Percentiles rank a stretch among this genome's conserved stretches.
Evolutionary conservation across 805 yeast species (phyloP).

Genomic region (Saccharomycopsis oosterbeekiorum): DNA sequence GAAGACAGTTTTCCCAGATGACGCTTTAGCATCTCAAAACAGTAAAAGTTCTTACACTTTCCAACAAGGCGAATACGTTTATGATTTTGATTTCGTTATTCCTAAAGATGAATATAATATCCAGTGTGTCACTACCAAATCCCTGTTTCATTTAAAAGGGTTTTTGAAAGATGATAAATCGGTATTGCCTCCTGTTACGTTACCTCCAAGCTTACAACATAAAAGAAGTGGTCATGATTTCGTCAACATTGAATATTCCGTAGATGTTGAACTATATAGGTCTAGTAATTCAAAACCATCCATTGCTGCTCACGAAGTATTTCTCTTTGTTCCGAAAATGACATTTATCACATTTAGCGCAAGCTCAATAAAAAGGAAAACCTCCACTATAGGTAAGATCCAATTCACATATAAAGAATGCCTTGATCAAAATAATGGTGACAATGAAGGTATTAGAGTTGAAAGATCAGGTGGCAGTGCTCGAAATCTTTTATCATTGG

Average conservation of each 20-base stretch:
- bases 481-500: conserved; percentile 1
- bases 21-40: neutral
- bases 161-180: conserved; percentile 13
- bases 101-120: conserved; percentile 14
- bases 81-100: conserved; percentile 12
- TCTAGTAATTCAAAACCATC: conserved; percentile 9
- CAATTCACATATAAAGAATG: conserved; percentile 10
- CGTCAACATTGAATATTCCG: conserved; percentile 10
- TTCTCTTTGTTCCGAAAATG: conserved; percentile 15
- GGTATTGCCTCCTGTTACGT: conserved; percentile 9
- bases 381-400: neutral
- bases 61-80: conserved; percentile 6
- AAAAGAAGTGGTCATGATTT: conserved; percentile 8
- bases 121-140: conserved; percentile 8
- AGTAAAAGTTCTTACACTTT: conserved; percentile 4
- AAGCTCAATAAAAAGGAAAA: neutral
- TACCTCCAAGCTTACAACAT: conserved; percentile 15
- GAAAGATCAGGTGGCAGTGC: neutral
- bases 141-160: conserved; percentile 16
- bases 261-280: conserved; percentile 12
- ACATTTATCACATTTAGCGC: conserved; percentile 12
- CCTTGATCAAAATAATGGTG: neutral
- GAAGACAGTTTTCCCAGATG: conserved; percentile 6
- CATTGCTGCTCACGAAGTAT: neutral
- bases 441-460: neutral